Conservation (phyloP, 805 yeast species). For the Sporopachydermia lactativora region DNA sequence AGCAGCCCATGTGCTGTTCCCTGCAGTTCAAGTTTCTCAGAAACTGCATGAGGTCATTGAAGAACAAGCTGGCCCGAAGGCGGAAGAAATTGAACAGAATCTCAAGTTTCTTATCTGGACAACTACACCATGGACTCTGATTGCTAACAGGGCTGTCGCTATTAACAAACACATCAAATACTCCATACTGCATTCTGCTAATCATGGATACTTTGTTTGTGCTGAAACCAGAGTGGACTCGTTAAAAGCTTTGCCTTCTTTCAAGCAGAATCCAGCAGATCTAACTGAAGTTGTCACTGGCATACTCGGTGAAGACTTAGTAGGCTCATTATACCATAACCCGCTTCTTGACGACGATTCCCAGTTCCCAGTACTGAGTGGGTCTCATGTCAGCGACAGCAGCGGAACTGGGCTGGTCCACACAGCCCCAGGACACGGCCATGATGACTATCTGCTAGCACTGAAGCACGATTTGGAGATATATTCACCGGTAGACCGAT, state of each 20-base stretch:
- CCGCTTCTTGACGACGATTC: constrained; percentile 29
- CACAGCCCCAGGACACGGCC: constrained; percentile 96
- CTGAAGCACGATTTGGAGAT: constrained; percentile 39
- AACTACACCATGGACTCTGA: constrained; percentile 96
- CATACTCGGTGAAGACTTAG: constrained; percentile 29
- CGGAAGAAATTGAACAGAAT: constrained; percentile 3
- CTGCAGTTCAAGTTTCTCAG: constrained; percentile 23
- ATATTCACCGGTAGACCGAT: constrained; percentile 65
- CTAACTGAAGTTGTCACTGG: constrained; percentile 12
- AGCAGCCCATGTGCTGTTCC: constrained; percentile 59
- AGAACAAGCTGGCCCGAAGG: background rate
- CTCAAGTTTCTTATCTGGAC: constrained; percentile 69
- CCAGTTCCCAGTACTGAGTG: constrained; percentile 52
- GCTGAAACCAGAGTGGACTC: constrained; percentile 33
- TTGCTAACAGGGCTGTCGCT: constrained; percentile 76
- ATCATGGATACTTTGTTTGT: constrained; percentile 38
- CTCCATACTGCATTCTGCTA: constrained; percentile 26
- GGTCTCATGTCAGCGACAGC: constrained; percentile 62
- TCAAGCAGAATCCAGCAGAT: constrained; percentile 6
- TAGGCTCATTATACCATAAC: constrained; percentile 35
- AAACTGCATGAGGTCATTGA: constrained; percentile 4
- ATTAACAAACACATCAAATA: constrained; percentile 47
- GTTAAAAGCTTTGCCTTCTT: constrained; percentile 17
- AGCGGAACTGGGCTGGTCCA: constrained; percentile 96
- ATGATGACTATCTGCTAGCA: constrained; percentile 77